These are phyloP conservation scores for Colletotrichum orbiculare DNA, from an alignment of 2,329 filamentous ascomycete species.

Conservation along the genomic window DNA sequence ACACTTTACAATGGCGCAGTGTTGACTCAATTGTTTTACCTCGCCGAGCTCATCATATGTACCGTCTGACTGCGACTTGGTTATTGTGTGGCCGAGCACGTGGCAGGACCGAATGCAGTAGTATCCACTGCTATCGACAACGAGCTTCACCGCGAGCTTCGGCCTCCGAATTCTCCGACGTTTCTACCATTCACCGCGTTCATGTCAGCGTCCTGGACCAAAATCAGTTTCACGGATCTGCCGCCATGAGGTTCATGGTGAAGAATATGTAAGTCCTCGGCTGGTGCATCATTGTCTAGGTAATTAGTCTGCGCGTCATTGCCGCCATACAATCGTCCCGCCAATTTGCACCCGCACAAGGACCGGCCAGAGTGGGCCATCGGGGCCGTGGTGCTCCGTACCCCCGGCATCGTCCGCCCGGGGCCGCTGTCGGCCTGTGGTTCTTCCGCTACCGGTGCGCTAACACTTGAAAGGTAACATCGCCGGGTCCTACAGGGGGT, in stretches of 20 bases:
- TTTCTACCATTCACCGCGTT: no score
- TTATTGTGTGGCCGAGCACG: constrained; percentile 19
- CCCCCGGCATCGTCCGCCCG: background rate
- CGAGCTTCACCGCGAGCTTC: constrained; percentile 4
- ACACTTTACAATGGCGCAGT: constrained; percentile 17
- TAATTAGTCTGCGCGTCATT: no score
- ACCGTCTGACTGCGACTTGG: constrained; percentile 13
- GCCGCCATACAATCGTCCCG: no score
- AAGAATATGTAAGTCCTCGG: no score
- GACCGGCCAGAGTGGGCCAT: no score
- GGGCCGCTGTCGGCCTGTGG: background rate
- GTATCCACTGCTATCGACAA: constrained; percentile 1
- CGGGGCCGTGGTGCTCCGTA: background rate
- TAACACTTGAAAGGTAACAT: constrained; percentile 12
- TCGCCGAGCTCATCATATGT: constrained; percentile 16
- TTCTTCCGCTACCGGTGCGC: constrained; percentile 13
- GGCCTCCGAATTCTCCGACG: background rate
- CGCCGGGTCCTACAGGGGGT: constrained; percentile 1
- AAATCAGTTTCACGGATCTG: no score
- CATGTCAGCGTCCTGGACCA: no score
- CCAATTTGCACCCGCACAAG: no score
- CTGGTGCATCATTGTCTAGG: no score
- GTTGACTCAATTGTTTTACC: constrained; percentile 18
- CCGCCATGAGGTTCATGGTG: no score
- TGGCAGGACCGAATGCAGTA: constrained; percentile 27